Base-by-base conservation (phyloP, 352 stramenopile species). In the Phytophthora palmivora region DNA sequence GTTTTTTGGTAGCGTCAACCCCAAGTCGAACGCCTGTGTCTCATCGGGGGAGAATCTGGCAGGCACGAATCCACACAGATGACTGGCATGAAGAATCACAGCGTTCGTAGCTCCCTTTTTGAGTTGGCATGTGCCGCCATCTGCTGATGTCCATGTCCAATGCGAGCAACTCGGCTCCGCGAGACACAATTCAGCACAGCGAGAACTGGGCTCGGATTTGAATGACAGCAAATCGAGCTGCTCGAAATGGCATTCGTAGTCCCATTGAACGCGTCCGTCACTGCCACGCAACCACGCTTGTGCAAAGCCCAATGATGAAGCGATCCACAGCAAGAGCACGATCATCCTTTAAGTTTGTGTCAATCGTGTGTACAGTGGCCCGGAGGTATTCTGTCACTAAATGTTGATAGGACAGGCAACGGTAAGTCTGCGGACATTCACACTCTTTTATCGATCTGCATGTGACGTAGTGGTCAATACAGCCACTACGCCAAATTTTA, bases 191-290 rank as follows among this genome's bases (percentile, higher is more conserved):
- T 68, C 63, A 28, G 63, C 67, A 39, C 74, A 82, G n/a, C 49
- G 45, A n/a, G 59, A 58, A 36, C 67, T 73, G 28, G 58, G 33
- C 38, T 63, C 67, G 16, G 60, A 59, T 49, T 59, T 34, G 24
- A 68, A 37, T 6, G 38, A 19, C 44, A 58, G 19, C 55, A 69
- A 37, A 4, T 65, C 52, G 3, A 63, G 33, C 9, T 51, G 67
- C 24, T 74, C 51, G 43, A 82, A 82, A 32, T 67, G 46, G 45
- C 74, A 82, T 15, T 68, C 42, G 37, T 65, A 56, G 34, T 67
- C 55, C 73, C 67, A 76, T 63, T 71, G 56, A 22, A 54, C 67
- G 16, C 61, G 60, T 2, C 67, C 71, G 4, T 61, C 55, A 34
- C 47, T 75, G n/a, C 47, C 63, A 16, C 39, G 49, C 3, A 46